Evolutionary conservation across 2,329 filamentous ascomycete species (phyloP).

Genomic region (Diaporthe sp.): DNA sequence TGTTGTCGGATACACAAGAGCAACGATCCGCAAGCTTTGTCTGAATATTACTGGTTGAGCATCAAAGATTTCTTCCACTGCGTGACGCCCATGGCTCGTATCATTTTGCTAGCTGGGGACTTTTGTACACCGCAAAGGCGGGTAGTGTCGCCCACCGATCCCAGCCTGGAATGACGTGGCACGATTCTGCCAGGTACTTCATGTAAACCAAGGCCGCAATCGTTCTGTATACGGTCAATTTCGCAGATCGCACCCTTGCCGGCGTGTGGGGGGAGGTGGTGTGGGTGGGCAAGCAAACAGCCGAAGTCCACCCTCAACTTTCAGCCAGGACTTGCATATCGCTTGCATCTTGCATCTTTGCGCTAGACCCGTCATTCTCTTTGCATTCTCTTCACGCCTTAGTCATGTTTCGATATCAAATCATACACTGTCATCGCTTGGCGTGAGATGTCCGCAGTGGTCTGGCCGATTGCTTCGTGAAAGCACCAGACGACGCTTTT

Average conservation of each 20-base stretch:
- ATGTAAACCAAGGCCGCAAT: neutral
- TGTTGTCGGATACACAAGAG: neutral
- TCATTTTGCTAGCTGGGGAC: neutral
- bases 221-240: neutral
- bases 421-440: neutral
- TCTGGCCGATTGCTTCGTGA: neutral
- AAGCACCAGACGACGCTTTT: neutral
- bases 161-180: neutral
- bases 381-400: neutral
- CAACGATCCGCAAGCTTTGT: neutral
- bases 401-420: neutral
- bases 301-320: neutral
- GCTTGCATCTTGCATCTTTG: slow-evolving; percentile 15
- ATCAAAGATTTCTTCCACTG: neutral
- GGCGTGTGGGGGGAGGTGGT: too few relatives aligned
- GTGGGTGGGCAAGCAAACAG: neutral
- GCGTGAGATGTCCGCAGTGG: neutral
- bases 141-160: neutral
- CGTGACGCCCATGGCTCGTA: neutral
- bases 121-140: neutral
- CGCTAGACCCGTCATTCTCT: slow-evolving; percentile 12
- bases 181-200: neutral
- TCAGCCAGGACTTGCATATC: neutral
- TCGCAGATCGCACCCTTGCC: neutral
- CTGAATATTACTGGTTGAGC: neutral